These are phyloP conservation scores for Pharnaceum exiguum DNA, from an alignment of 148 eudicot genomes.

Conservation along the genomic window DNA sequence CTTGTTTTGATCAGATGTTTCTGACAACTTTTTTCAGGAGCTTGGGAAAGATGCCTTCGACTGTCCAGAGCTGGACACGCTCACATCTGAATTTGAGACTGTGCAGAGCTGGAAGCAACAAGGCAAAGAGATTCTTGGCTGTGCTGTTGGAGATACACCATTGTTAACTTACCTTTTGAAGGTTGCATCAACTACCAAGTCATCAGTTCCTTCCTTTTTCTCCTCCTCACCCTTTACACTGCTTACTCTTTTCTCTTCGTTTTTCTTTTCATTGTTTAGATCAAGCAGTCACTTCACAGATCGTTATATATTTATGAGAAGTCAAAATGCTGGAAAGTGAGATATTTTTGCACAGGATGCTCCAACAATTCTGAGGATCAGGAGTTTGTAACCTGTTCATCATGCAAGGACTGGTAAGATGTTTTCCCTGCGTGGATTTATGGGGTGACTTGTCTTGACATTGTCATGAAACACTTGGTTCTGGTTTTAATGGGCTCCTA, in stretches of 20 bases:
- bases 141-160: slow-evolving; percentile 33
- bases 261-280: slow-evolving; percentile 35
- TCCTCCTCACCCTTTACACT: neutral
- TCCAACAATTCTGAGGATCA: slow-evolving; percentile 45
- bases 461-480: too few relatives aligned
- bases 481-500: too few relatives aligned
- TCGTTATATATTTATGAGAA: slow-evolving; percentile 54
- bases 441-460: neutral
- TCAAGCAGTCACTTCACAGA: slow-evolving; percentile 53
- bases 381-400: slow-evolving; percentile 58
- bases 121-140: slow-evolving; percentile 43
- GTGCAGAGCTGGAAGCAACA: slow-evolving; percentile 55
- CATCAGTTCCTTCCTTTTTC: neutral
- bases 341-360: slow-evolving; percentile 58
- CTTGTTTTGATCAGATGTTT: neutral
- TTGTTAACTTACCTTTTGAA: slow-evolving; percentile 43
- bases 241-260: neutral
- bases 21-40: slow-evolving; percentile 43
- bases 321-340: slow-evolving; percentile 41
- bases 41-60: slow-evolving; percentile 59
- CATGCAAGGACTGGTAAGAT: slow-evolving; percentile 82
- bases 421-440: slow-evolving; percentile 19
- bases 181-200: slow-evolving; percentile 27
- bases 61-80: slow-evolving; percentile 68
- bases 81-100: slow-evolving; percentile 51